Evolutionary conservation across 371 early-diverging fungal species (phyloP).

Genomic region (Saksenaea vasiformis): DNA sequence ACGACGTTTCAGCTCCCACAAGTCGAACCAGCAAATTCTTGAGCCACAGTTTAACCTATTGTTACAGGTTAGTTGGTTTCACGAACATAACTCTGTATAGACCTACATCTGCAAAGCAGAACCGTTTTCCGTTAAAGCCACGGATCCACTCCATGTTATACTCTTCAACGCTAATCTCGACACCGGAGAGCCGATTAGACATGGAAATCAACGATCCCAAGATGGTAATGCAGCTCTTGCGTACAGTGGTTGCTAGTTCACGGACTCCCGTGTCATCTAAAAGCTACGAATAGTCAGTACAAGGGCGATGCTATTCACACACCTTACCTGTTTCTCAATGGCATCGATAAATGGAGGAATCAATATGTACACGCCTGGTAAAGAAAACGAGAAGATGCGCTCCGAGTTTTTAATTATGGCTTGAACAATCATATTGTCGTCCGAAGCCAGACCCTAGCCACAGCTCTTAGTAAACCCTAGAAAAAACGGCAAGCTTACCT

Average conservation of each 20-base stretch:
- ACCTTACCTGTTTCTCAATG: constrained; percentile 56
- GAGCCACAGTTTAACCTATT: constrained; percentile 45
- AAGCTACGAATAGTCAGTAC: constrained; percentile 17
- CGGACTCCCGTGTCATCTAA: constrained; percentile 23
- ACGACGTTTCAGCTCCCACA: constrained; percentile 33
- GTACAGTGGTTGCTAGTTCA: constrained; percentile 24
- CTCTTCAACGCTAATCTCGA: constrained; percentile 26
- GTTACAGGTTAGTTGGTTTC: background rate
- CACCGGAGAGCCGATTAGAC: constrained; percentile 36
- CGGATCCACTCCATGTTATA: constrained; percentile 23
- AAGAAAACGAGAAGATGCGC: constrained; percentile 59
- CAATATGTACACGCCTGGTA: constrained; percentile 71
- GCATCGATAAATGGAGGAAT: constrained; percentile 67
- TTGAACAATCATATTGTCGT: constrained; percentile 53
- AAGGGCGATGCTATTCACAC: background rate
- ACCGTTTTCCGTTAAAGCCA: constrained; percentile 13
- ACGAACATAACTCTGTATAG: background rate
- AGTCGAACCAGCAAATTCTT: constrained; percentile 53
- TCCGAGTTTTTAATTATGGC: constrained; percentile 69
- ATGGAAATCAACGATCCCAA: constrained; percentile 44
- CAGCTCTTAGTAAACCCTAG: background rate
- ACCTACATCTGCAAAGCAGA: constrained; percentile 32
- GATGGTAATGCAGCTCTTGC: constrained; percentile 46
- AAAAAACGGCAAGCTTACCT: constrained; percentile 33
- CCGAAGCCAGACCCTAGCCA: constrained; percentile 57